Percentiles rank a stretch among this genome's conserved stretches.
Conservation (phyloP, 768 basidiomycete species). For the Cystoderma amianthinum region DNA sequence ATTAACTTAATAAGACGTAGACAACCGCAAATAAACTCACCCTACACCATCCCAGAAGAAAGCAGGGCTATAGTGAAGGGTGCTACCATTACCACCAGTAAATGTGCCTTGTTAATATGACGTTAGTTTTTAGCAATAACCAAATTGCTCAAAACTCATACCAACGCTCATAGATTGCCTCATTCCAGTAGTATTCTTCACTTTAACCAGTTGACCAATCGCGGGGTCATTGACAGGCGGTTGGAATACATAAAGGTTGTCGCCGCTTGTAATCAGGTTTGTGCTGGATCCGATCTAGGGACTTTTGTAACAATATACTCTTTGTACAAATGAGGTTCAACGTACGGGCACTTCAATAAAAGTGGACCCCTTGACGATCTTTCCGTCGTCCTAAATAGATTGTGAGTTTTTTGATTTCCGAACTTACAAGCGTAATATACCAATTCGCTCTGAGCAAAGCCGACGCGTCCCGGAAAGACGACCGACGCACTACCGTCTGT, state of each 20-base stretch:
- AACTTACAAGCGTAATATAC: background rate
- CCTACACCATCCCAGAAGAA: background rate
- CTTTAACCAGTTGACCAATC: background rate
- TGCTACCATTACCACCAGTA: background rate
- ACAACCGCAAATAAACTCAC: background rate
- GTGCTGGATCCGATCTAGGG: background rate
- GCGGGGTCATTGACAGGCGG: background rate
- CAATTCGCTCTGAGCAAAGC: background rate
- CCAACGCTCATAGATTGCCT: background rate
- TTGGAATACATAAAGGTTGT: background rate
- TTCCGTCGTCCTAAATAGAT: background rate
- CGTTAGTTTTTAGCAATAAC: background rate
- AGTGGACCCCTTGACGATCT: background rate
- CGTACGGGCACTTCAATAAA: too few species aligned
- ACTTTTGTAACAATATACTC: background rate
- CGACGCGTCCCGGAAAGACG: background rate
- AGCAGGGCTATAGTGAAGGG: background rate
- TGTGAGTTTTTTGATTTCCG: too few species aligned
- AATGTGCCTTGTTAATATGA: background rate
- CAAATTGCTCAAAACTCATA: background rate
- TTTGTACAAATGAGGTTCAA: background rate
- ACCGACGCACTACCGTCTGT: background rate
- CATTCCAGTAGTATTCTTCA: background rate
- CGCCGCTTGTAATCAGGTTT: background rate
- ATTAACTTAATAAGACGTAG: too few species aligned